Evolutionary conservation across 2,329 filamentous ascomycete species (phyloP).

Genomic region (Aspergillus nomiae): DNA sequence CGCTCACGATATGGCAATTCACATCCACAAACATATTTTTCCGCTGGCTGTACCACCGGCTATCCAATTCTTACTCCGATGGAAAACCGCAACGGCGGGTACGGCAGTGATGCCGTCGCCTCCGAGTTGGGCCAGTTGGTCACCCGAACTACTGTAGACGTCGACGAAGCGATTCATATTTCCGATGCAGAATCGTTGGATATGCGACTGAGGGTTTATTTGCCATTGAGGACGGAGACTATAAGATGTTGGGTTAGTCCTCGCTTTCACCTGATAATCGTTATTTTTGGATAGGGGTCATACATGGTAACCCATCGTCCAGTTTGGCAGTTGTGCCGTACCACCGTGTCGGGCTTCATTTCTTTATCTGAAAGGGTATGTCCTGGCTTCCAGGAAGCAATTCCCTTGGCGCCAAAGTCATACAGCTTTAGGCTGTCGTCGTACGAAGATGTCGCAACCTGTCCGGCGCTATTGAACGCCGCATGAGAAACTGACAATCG

Average conservation of each 20-base stretch:
- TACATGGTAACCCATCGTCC: conserved; percentile 88
- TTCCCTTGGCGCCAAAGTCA: conserved; percentile 64
- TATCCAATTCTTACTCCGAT: conserved; percentile 86
- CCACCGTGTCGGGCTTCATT: conserved; percentile 68
- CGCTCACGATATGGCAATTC: neutral
- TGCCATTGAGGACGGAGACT: conserved; percentile 89
- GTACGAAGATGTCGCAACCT: conserved; percentile 89
- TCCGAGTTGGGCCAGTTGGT: conserved; percentile 84
- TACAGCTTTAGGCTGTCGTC: conserved; percentile 96
- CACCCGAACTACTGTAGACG: conserved; percentile 77
- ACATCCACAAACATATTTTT: conserved; percentile 91
- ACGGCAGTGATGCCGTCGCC: conserved; percentile 93
- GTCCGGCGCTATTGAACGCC: conserved; percentile 80
- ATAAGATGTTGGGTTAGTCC: conserved; percentile 17
- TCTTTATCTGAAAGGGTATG: conserved; percentile 60
- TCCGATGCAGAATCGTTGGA: conserved; percentile 87
- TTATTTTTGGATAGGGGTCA: conserved; percentile 25
- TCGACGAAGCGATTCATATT: conserved; percentile 99
- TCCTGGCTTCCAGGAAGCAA: conserved; percentile 61
- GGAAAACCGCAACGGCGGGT: conserved; percentile 87
- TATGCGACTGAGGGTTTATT: conserved; percentile 70
- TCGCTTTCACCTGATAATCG: neutral
- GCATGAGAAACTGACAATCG: conserved; percentile 88
- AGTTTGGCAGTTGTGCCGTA: conserved; percentile 93
- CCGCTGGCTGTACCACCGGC: conserved; percentile 89